Evolutionary conservation across 2,329 filamentous ascomycete species (phyloP).

Genomic region (Colletotrichum plurivorum): DNA sequence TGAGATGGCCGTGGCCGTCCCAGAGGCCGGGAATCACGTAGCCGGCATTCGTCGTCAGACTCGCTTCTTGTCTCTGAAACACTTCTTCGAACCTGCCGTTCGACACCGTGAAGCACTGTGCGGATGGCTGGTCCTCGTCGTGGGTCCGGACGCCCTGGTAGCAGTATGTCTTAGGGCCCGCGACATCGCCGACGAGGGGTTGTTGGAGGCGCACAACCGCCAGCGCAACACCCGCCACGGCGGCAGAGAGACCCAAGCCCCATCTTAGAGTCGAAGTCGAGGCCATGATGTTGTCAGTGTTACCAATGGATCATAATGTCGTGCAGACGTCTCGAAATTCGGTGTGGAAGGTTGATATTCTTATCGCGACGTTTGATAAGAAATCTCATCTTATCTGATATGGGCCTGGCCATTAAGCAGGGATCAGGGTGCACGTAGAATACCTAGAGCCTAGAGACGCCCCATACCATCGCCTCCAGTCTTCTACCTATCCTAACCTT

Average conservation of each 20-base stretch:
- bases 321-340: slow-evolving; percentile 21
- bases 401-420: background rate
- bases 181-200: slow-evolving; percentile 26
- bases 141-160: slow-evolving; percentile 57
- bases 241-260: slow-evolving; percentile 47
- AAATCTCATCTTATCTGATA: slow-evolving; percentile 26
- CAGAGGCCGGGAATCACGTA: slow-evolving; percentile 77
- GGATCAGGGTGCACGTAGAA: slow-evolving; percentile 5
- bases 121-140: slow-evolving; percentile 51
- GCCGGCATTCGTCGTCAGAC: slow-evolving; percentile 53
- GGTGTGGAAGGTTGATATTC: slow-evolving; percentile 28
- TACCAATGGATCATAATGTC: slow-evolving; percentile 5
- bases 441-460: too few relatives aligned
- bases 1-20: slow-evolving; percentile 79
- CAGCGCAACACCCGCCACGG: slow-evolving; percentile 47
- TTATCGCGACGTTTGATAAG: slow-evolving; percentile 35
- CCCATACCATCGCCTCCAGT: too few relatives aligned
- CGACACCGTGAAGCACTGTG: slow-evolving; percentile 70
- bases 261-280: slow-evolving; percentile 30
- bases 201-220: slow-evolving; percentile 46
- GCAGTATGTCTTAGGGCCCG: slow-evolving; percentile 51
- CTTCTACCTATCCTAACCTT: too few relatives aligned
- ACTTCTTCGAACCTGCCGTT: slow-evolving; percentile 67
- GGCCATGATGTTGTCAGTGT: slow-evolving; percentile 21
- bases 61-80: slow-evolving; percentile 52